phyloP scores from a whole-genome alignment of 75 land plant species.

The Pinus taeda region DNA sequence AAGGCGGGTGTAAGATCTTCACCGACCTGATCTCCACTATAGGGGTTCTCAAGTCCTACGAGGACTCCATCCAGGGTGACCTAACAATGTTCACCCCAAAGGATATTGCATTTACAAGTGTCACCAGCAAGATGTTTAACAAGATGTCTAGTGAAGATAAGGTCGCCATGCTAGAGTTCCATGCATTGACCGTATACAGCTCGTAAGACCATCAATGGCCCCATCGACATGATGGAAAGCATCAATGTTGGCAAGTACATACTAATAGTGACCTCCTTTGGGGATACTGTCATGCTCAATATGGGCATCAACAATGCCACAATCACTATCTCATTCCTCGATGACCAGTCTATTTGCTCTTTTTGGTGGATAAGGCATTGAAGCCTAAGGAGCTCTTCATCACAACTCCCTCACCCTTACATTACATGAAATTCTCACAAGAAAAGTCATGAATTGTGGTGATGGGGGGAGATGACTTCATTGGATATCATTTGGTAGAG shows the following conservation, averaged over 20 bases:
- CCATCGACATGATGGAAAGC: conserved; percentile 26
- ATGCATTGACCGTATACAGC: conserved; percentile 37
- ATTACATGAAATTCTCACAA: not conserved
- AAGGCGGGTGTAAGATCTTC: too few relatives aligned
- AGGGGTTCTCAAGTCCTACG: too few relatives aligned
- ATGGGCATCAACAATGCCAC: conserved; percentile 37
- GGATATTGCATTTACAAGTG: conserved; percentile 41
- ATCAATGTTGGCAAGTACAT: conserved; percentile 21
- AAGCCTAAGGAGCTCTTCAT: conserved; percentile 5
- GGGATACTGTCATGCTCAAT: conserved; percentile 31
- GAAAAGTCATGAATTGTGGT: too few relatives aligned
- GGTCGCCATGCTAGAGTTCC: conserved; percentile 26
- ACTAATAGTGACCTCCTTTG: conserved; percentile 35
- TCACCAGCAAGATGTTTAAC: conserved; percentile 30
- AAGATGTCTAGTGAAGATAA: conserved; percentile 39
- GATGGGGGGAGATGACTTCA: too few relatives aligned
- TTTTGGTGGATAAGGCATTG: conserved; percentile 36
- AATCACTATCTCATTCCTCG: conserved; percentile 34
- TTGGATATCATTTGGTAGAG: too few relatives aligned
- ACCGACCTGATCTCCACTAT: too few relatives aligned
- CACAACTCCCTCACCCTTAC: conserved; percentile 14
- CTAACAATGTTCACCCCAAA: conserved; percentile 62
- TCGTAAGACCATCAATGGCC: conserved; percentile 36
- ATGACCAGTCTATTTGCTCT: conserved; percentile 35
- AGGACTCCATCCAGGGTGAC: conserved; percentile 15